phyloP scores from a whole-genome alignment of 225 moss, liverwort and hornwort genomes.

The Pseudoscleropodium purum region DNA sequence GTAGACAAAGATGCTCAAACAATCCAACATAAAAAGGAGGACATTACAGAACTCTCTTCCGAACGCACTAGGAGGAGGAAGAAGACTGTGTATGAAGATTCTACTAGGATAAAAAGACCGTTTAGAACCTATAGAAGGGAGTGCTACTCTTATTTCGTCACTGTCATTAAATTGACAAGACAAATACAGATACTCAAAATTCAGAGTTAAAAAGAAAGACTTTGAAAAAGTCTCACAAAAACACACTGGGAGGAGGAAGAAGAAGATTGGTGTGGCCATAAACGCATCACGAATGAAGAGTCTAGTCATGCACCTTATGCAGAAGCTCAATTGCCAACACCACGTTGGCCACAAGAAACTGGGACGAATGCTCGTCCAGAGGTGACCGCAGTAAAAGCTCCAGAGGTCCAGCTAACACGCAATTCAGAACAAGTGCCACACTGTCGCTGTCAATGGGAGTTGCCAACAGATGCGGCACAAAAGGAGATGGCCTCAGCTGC shows the following conservation, averaged over 20 bases:
- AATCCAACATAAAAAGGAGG: background rate
- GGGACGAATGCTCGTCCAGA: slow-evolving; percentile 31
- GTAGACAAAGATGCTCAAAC: background rate
- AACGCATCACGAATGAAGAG: background rate
- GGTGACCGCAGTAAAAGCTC: slow-evolving; percentile 48
- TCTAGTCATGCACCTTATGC: slow-evolving; percentile 22
- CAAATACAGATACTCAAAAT: background rate
- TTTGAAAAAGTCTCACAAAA: background rate
- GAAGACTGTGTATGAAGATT: background rate
- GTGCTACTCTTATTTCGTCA: background rate
- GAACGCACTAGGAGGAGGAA: background rate
- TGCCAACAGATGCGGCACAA: slow-evolving; percentile 49
- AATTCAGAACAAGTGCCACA: slow-evolving; percentile 50
- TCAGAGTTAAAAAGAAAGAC: background rate
- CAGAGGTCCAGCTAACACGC: slow-evolving; percentile 45
- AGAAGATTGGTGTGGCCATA: background rate
- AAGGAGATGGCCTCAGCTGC: slow-evolving; percentile 45
- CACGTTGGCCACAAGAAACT: slow-evolving; percentile 36
- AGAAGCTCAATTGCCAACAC: slow-evolving; percentile 47
- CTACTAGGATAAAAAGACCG: background rate
- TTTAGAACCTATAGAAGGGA: background rate
- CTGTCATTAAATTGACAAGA: background rate
- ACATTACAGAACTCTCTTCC: background rate
- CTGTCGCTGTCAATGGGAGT: slow-evolving; percentile 50
- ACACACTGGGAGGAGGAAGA: background rate